Evolutionary conservation across 129 eudicot genomes (phyloP), one percentile per base, ranked within the genome.

Genomic region (Silybum marianum): DNA sequence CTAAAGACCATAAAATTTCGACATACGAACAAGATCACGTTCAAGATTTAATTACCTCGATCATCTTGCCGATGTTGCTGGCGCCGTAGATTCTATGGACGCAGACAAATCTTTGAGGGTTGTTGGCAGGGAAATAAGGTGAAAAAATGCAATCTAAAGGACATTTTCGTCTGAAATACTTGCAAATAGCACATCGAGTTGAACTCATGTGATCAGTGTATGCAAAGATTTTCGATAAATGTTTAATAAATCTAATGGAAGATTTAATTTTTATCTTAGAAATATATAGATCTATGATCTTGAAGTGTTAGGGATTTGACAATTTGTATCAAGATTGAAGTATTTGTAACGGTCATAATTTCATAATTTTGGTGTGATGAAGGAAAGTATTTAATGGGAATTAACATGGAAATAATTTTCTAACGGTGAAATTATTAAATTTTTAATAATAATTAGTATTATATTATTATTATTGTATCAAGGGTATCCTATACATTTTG

Each of bases 71-170:
- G 13, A 86, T 21, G 67, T 84, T 84, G 81, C 90, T 81, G 10
- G 92, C 92, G 11, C 90, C 88, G 32, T 81, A 89, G 69, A 89
- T 63, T 84, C 71, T 84, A 58, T 89, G 92, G 71, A 84, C 85
- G 10, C 74, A 84, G 76, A 65, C 70, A 63, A 86, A 84, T 84
- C 82, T 83, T 25, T 86, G 90, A 51, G 85, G 88, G 62, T 84
- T 71, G 78, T 78, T 28, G 3, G 87, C 28, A 44, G 86, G 90
- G 51, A 89, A 86, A 78, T 86, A 68, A 63, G 86, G 88, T 21
- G 83, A 66, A 60, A 89, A 86, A 65, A 86, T n/a, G 72, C 92
- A 89, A 84, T 84, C 85, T 0, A 83, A 24, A 19, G 86, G 86
- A 48, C 90, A 89, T 84, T 78, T 81, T 76, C 87, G 78, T 36